Evolutionary conservation across 1,284 basidiomycete genomes (phyloP).

Genomic region (Prillingera fragicola): DNA sequence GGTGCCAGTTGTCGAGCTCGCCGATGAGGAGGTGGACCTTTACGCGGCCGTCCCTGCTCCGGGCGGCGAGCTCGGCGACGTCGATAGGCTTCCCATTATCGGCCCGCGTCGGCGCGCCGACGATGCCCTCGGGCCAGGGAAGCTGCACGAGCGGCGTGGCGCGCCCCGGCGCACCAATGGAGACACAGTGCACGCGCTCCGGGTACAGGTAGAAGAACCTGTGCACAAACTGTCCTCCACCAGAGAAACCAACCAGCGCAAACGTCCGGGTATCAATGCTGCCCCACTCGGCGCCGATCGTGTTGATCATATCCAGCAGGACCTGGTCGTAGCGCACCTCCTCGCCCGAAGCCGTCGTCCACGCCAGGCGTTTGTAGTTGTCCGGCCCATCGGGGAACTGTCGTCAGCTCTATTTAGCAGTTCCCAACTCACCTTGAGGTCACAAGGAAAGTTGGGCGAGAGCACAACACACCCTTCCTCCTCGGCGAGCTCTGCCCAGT

Average conservation of each 20-base stretch:
- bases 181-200: conserved; percentile 14
- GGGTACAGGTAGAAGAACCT: conserved; percentile 23
- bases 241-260: conserved; percentile 16
- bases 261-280: conserved; percentile 15
- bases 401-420: conserved; percentile 2
- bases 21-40: conserved; percentile 16
- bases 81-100: conserved; percentile 3
- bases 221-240: conserved; percentile 23
- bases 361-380: conserved; percentile 21
- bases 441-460: conserved; percentile 16
- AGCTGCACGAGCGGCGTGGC: conserved; percentile 12
- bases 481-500: conserved; percentile 11
- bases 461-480: conserved; percentile 13
- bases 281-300: conserved; percentile 15
- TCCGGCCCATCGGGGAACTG: conserved; percentile 20
- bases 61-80: neutral
- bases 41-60: neutral
- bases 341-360: conserved; percentile 5
- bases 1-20: conserved; percentile 10
- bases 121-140: conserved; percentile 15
- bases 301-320: conserved; percentile 16
- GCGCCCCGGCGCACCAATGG: conserved; percentile 21
- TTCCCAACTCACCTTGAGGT: conserved; percentile 10
- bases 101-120: conserved; percentile 1
- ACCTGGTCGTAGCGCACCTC: conserved; percentile 14